These are phyloP conservation scores for Fusarium guadeloupense DNA, from an alignment of 2,329 filamentous ascomycete species.

Conservation along the genomic window DNA sequence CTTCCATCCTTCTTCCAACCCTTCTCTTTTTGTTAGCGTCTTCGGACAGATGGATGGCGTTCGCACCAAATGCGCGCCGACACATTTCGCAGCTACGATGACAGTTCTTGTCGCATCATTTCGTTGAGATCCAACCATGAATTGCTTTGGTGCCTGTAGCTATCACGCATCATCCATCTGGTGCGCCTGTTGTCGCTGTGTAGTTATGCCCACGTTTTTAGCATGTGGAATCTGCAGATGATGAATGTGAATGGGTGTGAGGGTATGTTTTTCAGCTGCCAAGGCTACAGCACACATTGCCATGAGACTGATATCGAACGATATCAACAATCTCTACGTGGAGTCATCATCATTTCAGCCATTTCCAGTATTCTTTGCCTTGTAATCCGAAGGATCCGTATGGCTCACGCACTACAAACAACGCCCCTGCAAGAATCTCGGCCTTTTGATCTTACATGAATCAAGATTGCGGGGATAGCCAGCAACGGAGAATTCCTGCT, in stretches of 20 bases:
- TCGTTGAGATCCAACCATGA: slow-evolving; percentile 6
- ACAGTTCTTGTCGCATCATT: neutral
- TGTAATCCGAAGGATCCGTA: slow-evolving; percentile 12
- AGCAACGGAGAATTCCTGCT: slow-evolving; percentile 20
- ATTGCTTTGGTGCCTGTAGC: neutral
- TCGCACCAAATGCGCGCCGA: neutral
- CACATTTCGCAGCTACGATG: neutral
- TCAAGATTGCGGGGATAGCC: slow-evolving; percentile 35
- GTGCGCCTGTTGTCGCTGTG: neutral
- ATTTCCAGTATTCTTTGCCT: slow-evolving; percentile 10
- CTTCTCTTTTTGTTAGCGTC: slow-evolving; percentile 24
- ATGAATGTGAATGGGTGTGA: neutral
- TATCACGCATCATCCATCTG: slow-evolving; percentile 8
- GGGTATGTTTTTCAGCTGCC: neutral
- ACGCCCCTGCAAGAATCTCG: neutral
- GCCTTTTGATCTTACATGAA: neutral
- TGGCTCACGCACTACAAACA: neutral
- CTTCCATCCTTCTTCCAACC: slow-evolving; percentile 27
- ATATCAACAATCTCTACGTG: slow-evolving; percentile 1
- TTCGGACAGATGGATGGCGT: slow-evolving; percentile 33
- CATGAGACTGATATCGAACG: slow-evolving; percentile 1
- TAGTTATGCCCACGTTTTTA: slow-evolving; percentile 24
- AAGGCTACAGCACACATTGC: neutral
- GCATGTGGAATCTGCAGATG: slow-evolving; percentile 19
- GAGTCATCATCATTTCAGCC: too few species aligned